phyloP scores from a whole-genome alignment of 306 rosid species.

The Alnus glutinosa region DNA sequence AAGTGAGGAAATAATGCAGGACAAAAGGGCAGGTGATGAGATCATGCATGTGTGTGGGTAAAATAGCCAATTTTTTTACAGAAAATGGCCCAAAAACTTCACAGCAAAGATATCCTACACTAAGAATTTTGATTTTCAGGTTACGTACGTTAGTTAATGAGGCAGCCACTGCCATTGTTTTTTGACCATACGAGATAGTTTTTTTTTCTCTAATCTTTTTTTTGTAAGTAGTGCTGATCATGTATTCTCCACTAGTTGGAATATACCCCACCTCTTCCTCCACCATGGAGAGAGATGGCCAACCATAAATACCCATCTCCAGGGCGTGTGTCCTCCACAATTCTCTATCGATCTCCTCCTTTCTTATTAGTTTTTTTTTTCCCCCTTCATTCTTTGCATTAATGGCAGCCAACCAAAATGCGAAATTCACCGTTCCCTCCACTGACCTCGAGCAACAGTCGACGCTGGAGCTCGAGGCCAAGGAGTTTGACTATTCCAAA shows the following conservation, averaged over 20 bases:
- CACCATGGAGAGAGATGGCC: slow-evolving; percentile 27
- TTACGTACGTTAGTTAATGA: not conserved
- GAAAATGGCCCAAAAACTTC: not conserved
- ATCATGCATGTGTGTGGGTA: not conserved
- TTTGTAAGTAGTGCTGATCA: not conserved
- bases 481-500: slow-evolving; percentile 75
- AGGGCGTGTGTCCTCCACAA: slow-evolving; percentile 85
- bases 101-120: not conserved
- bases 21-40: not conserved
- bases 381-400: not conserved
- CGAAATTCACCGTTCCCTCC: slow-evolving; percentile 35
- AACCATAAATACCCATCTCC: slow-evolving; percentile 66
- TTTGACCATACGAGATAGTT: not conserved
- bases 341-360: slow-evolving; percentile 29
- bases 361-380: not conserved
- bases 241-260: slow-evolving; percentile 36
- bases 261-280: slow-evolving; percentile 52
- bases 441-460: slow-evolving; percentile 57
- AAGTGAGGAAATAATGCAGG: not conserved
- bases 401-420: slow-evolving; percentile 49
- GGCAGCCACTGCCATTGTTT: not conserved
- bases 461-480: slow-evolving; percentile 38
- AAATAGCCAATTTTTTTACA: not conserved
- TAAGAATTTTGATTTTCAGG: not conserved
- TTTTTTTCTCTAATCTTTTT: not conserved